phyloP scores from a whole-genome alignment of 306 rosid genomes.

The Cicer arietinum region DNA sequence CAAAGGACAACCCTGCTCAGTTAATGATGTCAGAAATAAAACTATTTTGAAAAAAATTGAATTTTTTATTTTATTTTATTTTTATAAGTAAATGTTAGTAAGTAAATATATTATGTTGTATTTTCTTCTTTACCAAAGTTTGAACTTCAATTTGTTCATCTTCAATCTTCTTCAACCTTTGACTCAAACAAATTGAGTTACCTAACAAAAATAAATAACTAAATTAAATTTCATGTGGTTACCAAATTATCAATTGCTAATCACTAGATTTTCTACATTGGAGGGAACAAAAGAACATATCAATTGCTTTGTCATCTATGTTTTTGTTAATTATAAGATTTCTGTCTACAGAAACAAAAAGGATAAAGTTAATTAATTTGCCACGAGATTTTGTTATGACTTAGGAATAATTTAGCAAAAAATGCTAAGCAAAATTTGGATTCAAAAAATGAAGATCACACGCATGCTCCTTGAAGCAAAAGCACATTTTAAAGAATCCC shows the following conservation, averaged over 20 bases:
- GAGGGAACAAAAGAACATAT: constrained; percentile 28
- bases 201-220: too few relatives aligned
- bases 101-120: too few relatives aligned
- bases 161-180: too few relatives aligned
- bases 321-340: constrained; percentile 3
- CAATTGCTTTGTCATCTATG: constrained; percentile 33
- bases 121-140: too few relatives aligned
- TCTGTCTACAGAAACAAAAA: constrained; percentile 10
- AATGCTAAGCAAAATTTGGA: neutral
- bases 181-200: too few relatives aligned
- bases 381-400: neutral
- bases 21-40: neutral
- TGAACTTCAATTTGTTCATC: too few relatives aligned
- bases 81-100: too few relatives aligned
- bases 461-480: constrained; percentile 28
- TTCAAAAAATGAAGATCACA: neutral
- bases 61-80: too few relatives aligned
- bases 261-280: constrained; percentile 3
- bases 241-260: constrained; percentile 17
- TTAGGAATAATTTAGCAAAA: neutral
- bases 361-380: constrained; percentile 3
- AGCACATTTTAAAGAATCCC: neutral
- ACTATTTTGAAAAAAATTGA: neutral
- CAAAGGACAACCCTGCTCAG: neutral
- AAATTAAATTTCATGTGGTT: neutral